phyloP scores from a whole-genome alignment of 2,329 filamentous ascomycete species.

The Microascus cirrosus region DNA sequence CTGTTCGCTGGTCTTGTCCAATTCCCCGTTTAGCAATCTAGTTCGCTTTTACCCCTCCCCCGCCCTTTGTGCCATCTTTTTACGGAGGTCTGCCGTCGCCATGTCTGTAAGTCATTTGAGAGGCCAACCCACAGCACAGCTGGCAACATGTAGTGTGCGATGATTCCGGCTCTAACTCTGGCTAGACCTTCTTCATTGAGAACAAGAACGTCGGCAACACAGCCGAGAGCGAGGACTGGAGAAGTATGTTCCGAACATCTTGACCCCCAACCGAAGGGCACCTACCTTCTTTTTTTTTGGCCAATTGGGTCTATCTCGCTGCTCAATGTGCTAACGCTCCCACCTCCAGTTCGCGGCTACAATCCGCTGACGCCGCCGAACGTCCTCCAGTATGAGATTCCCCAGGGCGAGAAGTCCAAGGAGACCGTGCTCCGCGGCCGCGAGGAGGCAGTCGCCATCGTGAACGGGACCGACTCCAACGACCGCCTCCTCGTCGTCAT shows the following conservation, averaged over 20 bases:
- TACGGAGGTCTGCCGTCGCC: not conserved
- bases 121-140: not conserved
- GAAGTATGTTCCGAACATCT: slow-evolving; percentile 46
- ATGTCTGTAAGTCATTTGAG: not conserved
- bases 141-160: not conserved
- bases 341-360: slow-evolving; percentile 57
- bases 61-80: not conserved
- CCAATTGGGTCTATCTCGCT: too few species aligned
- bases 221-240: slow-evolving; percentile 66
- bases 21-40: not conserved
- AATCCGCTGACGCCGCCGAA: slow-evolving; percentile 89
- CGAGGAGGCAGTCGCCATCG: slow-evolving; percentile 55
- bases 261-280: not conserved
- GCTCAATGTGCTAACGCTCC: slow-evolving; percentile 10
- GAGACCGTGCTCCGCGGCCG: slow-evolving; percentile 50
- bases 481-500: slow-evolving; percentile 90
- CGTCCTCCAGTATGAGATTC: slow-evolving; percentile 88
- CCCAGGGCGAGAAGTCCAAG: slow-evolving; percentile 44
- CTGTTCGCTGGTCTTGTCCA: not conserved
- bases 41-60: not conserved
- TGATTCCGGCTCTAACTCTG: not conserved
- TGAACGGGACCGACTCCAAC: slow-evolving; percentile 41
- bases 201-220: slow-evolving; percentile 58
- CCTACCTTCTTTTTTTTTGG: too few species aligned
- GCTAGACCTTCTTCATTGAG: slow-evolving; percentile 4